phyloP scores from a whole-genome alignment of 169 alveolate genomes.

The Plasmodium berghei region DNA sequence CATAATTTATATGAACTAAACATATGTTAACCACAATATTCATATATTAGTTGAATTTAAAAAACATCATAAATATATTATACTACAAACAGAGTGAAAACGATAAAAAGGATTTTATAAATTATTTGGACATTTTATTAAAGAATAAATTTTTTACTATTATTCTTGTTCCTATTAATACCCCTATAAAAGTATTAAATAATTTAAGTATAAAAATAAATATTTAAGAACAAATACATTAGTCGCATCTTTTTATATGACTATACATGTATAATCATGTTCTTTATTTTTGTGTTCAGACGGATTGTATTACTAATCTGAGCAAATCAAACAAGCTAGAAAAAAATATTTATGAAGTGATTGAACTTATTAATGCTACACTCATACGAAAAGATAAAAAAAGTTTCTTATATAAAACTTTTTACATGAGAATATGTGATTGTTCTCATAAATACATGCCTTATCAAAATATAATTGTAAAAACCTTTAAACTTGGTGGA shows the following conservation, averaged over 20 bases:
- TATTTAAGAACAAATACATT: neutral
- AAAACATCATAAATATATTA: too few species aligned
- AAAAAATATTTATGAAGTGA: conserved; percentile 24
- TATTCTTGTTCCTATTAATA: conserved; percentile 61
- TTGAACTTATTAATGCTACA: conserved; percentile 67
- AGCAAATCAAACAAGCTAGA: conserved; percentile 23
- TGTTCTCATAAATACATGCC: conserved; percentile 45
- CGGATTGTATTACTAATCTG: conserved; percentile 50
- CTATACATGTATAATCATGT: conserved; percentile 9
- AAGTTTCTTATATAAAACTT: conserved; percentile 48
- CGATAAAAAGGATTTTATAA: neutral
- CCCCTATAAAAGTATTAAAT: conserved; percentile 49
- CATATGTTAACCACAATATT: too few species aligned
- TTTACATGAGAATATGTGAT: conserved; percentile 68
- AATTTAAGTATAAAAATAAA: neutral
- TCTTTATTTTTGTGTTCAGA: conserved; percentile 3
- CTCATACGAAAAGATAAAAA: conserved; percentile 44
- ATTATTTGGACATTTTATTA: conserved; percentile 27
- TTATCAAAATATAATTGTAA: conserved; percentile 48
- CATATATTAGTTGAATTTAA: too few species aligned
- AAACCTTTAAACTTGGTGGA: conserved; percentile 42
- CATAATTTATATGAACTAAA: neutral
- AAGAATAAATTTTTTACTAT: conserved; percentile 34
- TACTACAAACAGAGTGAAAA: conserved; percentile 4
- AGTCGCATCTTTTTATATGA: neutral